Evolutionary conservation across 306 rosid species (phyloP), one percentile per base, ranked within the genome.

Genomic region (Malus orientalis): DNA sequence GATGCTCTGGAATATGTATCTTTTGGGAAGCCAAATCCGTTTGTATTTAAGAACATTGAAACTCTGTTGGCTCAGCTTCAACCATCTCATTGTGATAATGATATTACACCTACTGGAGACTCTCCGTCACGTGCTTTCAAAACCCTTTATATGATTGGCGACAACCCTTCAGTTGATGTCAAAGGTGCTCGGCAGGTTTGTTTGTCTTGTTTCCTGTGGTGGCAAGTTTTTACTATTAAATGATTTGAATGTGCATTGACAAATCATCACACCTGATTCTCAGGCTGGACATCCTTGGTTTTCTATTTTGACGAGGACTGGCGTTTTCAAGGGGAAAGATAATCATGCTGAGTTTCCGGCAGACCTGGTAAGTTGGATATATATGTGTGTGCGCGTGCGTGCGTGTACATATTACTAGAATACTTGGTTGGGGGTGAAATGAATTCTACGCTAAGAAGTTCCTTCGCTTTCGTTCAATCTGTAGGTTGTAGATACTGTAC

Each of bases 401-500:
- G 27, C 27, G 40, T 6, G 40, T 1, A 6, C 2, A 36, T 36
- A 36, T 36, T 36, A 36, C 0, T 36, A 36, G 40, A 36, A 36
- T 36, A 36, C 40, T 36, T 36, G 45, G 45, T 40, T 2, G 45
- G 1, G 45, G 45, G 3, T 2, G 45, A 40, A 40, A 40, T 9
- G 45, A 40, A 40, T 40, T 40, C 1, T 40, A 0, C 3, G 44
- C 44, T 40, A 40, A 40, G 11, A 40, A 40, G 45, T 42, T 40
- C 44, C 45, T 42, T 42, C 45, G 11, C 12, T 70, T 65, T 38
- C 2, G 54, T 27, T 60, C 42, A 4, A 23, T 38, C 22, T 63
- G 73, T 71, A 84, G 87, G 85, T 84, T 70, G 87, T 81, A 63
- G 81, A 84, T 71, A 74, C 81, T 0, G 85, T 84, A 18, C 78